phyloP scores from a whole-genome alignment of 441 rosid genomes.

The Erodium trifolium region DNA sequence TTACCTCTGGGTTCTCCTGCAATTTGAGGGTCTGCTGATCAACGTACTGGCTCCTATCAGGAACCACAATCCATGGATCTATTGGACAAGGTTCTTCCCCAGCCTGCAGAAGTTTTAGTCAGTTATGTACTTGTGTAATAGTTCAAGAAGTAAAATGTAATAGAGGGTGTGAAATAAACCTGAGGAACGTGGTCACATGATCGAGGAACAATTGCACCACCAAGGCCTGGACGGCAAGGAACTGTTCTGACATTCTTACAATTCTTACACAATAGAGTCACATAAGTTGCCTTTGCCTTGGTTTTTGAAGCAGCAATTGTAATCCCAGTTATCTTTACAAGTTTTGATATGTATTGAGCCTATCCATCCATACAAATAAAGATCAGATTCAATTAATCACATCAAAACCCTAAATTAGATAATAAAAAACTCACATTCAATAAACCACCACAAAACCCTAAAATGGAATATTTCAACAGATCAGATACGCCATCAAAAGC shows the following conservation, averaged over 20 bases:
- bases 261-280: slow-evolving; percentile 77
- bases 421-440: not conserved
- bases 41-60: slow-evolving; percentile 85
- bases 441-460: not conserved
- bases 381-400: not conserved
- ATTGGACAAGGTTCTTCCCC: slow-evolving; percentile 90
- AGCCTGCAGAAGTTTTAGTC: slow-evolving; percentile 31
- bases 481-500: not conserved
- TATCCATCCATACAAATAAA: slow-evolving; percentile 17
- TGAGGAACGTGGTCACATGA: slow-evolving; percentile 85
- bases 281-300: slow-evolving; percentile 89
- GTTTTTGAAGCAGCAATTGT: slow-evolving; percentile 93
- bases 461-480: not conserved
- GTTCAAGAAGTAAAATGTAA: not conserved
- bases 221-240: slow-evolving; percentile 91
- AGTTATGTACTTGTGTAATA: not conserved
- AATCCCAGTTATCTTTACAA: slow-evolving; percentile 83
- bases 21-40: slow-evolving; percentile 90
- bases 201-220: slow-evolving; percentile 96
- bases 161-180: slow-evolving; percentile 31
- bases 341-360: slow-evolving; percentile 84
- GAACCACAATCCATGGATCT: slow-evolving; percentile 96
- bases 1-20: slow-evolving; percentile 95
- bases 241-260: slow-evolving; percentile 63
- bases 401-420: not conserved